These are phyloP conservation scores for Amanita pseudoporphyria DNA, from an alignment of 768 basidiomycete species.

Conservation along the genomic window DNA sequence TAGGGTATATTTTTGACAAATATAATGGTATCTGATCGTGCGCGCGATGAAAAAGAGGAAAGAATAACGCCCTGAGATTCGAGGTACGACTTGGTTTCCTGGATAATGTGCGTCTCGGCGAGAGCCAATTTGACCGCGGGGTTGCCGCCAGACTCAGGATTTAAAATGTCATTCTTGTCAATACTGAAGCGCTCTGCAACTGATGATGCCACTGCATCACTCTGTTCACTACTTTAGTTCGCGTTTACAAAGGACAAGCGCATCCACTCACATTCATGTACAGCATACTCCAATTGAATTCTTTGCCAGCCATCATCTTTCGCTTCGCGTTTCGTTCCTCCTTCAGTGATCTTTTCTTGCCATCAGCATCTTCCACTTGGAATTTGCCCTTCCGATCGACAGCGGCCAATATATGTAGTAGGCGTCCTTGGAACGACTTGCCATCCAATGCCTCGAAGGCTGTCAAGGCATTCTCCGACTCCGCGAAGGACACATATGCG, in stretches of 20 bases:
- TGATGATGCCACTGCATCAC: conserved; percentile 87
- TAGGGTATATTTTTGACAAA: conserved; percentile 97
- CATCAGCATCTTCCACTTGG: conserved; percentile 32
- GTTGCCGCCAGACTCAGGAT: conserved; percentile 64
- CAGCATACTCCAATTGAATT: conserved; percentile 89
- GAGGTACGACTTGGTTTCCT: conserved; percentile 88
- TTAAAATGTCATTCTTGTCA: conserved; percentile 79
- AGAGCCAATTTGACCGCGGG: conserved; percentile 92
- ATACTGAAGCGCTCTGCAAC: conserved; percentile 85
- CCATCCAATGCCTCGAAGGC: conserved; percentile 78
- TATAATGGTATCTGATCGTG: conserved; percentile 70
- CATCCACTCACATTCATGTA: conserved; percentile 88
- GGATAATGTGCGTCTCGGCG: conserved; percentile 93
- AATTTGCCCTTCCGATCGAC: conserved; percentile 51
- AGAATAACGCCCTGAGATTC: conserved; percentile 67
- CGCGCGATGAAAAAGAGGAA: conserved; percentile 41
- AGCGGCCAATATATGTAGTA: conserved; percentile 85
- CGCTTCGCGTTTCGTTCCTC: conserved; percentile 56
- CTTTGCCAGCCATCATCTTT: conserved; percentile 61
- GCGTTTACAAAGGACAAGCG: background rate
- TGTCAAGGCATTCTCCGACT: conserved; percentile 34
- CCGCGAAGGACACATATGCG: conserved; percentile 39
- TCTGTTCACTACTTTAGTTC: conserved; percentile 33
- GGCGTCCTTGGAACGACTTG: conserved; percentile 81
- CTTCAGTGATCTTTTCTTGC: conserved; percentile 39